A percentile compares a stretch with the other conserved stretches of the same genome.
Conservation (phyloP, 495 filamentous ascomycete genomes). For the Podospora conica region DNA sequence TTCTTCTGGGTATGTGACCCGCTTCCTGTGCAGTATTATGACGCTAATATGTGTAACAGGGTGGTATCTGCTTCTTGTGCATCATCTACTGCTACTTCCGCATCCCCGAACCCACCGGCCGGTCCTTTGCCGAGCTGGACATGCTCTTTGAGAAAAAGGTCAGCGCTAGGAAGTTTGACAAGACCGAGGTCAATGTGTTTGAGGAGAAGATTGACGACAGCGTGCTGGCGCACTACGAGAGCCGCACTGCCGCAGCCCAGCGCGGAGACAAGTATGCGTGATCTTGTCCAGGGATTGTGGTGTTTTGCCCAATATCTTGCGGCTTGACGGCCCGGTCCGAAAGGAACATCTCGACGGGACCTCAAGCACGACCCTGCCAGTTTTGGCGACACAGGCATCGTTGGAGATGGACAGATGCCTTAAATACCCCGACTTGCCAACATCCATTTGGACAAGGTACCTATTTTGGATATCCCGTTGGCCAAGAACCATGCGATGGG, state of each 20-base stretch:
- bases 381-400: neutral
- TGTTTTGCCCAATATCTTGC: neutral
- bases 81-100: conserved; percentile 71
- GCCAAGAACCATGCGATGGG: neutral
- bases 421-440: neutral
- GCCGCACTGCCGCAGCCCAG: conserved; percentile 22
- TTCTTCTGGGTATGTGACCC: conserved; percentile 64
- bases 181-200: conserved; percentile 61
- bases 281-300: neutral
- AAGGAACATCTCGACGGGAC: neutral
- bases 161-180: conserved; percentile 62
- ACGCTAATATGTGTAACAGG: conserved; percentile 21
- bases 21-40: neutral
- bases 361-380: neutral
- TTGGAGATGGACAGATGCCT: neutral
- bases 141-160: conserved; percentile 61
- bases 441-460: neutral
- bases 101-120: conserved; percentile 63
- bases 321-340: neutral
- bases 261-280: neutral
- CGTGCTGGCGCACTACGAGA: conserved; percentile 45
- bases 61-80: conserved; percentile 64
- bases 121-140: conserved; percentile 70
- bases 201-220: conserved; percentile 49
- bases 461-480: neutral